Evolutionary conservation across 257 asterid genomes (phyloP).

Genomic region (Schizonepeta tenuifolia): DNA sequence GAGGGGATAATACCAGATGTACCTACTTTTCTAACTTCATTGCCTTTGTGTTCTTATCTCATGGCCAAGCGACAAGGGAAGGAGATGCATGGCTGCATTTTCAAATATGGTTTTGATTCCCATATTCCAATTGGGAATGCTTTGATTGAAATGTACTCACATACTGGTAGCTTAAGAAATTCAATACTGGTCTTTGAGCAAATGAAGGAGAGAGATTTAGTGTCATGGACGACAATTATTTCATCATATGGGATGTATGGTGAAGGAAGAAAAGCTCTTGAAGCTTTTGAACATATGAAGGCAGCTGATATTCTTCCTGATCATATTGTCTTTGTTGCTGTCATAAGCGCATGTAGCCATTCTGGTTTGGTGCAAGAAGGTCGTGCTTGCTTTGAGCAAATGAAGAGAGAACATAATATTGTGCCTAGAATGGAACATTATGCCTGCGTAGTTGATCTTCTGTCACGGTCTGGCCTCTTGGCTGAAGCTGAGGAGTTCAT

Average conservation of each 20-base stretch:
- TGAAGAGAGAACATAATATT: slow-evolving; percentile 63
- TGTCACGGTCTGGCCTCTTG: slow-evolving; percentile 72
- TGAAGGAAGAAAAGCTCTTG: slow-evolving; percentile 74
- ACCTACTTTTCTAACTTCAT: slow-evolving; percentile 59
- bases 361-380: slow-evolving; percentile 88
- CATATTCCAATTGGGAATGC: slow-evolving; percentile 63
- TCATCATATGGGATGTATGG: slow-evolving; percentile 87
- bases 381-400: slow-evolving; percentile 59
- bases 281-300: slow-evolving; percentile 66
- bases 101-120: slow-evolving; percentile 62
- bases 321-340: slow-evolving; percentile 62
- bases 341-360: slow-evolving; percentile 83
- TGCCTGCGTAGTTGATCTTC: slow-evolving; percentile 84
- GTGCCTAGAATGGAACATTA: slow-evolving; percentile 84
- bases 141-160: slow-evolving; percentile 84
- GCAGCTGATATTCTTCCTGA: slow-evolving; percentile 56
- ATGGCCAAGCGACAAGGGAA: slow-evolving; percentile 79
- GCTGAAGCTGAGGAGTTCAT: slow-evolving; percentile 79
- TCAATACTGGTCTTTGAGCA: slow-evolving; percentile 58
- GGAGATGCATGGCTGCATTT: slow-evolving; percentile 76
- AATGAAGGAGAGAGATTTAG: slow-evolving; percentile 67
- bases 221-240: slow-evolving; percentile 80
- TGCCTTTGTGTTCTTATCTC: slow-evolving; percentile 72
- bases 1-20: slow-evolving; percentile 63
- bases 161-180: slow-evolving; percentile 59